Evolutionary conservation across 495 filamentous ascomycete genomes (phyloP).

Genomic region (Aspergillus cavernicola): DNA sequence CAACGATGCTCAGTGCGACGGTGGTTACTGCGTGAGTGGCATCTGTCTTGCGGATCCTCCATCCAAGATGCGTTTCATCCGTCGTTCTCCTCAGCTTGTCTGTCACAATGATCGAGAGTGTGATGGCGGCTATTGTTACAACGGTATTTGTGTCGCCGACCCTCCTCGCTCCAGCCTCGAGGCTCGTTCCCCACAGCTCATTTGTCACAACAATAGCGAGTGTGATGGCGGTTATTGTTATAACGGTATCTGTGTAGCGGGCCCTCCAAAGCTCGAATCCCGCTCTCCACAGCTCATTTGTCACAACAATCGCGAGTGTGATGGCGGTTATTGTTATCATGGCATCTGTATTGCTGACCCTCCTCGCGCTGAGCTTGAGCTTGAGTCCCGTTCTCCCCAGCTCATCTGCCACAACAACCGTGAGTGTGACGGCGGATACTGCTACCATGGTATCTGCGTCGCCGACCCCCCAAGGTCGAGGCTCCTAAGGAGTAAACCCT

Average conservation of each 20-base stretch:
- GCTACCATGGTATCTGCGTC: constrained; percentile 4
- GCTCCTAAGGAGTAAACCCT: neutral
- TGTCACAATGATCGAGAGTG: constrained; percentile 6
- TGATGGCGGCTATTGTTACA: constrained; percentile 1
- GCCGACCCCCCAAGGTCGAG: neutral
- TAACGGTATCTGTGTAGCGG: constrained; percentile 1
- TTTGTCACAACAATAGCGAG: neutral
- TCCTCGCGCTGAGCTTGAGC: neutral
- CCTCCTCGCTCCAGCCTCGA: neutral
- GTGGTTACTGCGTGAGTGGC: neutral
- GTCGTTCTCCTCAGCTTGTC: neutral
- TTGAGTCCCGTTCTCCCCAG: no score
- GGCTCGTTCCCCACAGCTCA: neutral
- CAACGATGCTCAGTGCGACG: neutral
- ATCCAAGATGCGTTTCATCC: neutral
- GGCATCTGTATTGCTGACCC: constrained; percentile 6
- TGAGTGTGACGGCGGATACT: neutral
- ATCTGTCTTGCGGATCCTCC: neutral
- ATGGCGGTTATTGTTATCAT: neutral
- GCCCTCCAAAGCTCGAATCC: neutral
- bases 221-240: constrained; percentile 4
- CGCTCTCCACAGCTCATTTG: neutral
- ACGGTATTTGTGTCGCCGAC: constrained; percentile 6
- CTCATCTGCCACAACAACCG: neutral
- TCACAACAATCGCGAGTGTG: neutral